phyloP scores from a whole-genome alignment of 208 protist genomes.

The Crithidia bombi region DNA sequence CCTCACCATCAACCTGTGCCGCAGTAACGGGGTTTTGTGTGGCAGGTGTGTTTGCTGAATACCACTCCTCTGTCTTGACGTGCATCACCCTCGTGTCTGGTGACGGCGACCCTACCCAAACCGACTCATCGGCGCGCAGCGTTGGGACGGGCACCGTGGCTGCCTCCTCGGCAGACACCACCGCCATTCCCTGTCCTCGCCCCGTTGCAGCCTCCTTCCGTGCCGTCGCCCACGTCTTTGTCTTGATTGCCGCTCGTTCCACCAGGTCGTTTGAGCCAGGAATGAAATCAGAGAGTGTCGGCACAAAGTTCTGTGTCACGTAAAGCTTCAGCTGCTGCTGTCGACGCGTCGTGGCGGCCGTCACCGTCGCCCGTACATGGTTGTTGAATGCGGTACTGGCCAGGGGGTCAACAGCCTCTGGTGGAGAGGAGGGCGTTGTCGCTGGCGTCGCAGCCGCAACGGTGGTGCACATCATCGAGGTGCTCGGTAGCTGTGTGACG shows the following conservation, averaged over 20 bases:
- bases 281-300: slow-evolving; percentile 3
- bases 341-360: neutral
- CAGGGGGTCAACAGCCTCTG: neutral
- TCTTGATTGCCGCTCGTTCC: neutral
- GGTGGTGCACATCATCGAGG: neutral
- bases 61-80: neutral
- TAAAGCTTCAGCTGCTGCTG: slow-evolving; percentile 15
- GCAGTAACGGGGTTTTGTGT: no score
- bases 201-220: neutral
- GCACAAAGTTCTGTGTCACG: slow-evolving; percentile 13
- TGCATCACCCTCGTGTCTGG: neutral
- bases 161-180: neutral
- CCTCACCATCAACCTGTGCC: no score
- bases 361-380: neutral
- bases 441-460: no score
- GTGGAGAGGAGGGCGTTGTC: neutral
- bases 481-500: neutral
- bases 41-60: no score
- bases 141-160: neutral
- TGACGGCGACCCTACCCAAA: neutral
- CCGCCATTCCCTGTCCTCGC: neutral
- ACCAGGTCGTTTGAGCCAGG: slow-evolving; percentile 1
- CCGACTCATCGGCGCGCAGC: neutral
- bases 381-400: neutral
- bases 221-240: neutral